Conservation (phyloP, 2,329 filamentous ascomycete species). For the Pyricularia pennisetigena region DNA sequence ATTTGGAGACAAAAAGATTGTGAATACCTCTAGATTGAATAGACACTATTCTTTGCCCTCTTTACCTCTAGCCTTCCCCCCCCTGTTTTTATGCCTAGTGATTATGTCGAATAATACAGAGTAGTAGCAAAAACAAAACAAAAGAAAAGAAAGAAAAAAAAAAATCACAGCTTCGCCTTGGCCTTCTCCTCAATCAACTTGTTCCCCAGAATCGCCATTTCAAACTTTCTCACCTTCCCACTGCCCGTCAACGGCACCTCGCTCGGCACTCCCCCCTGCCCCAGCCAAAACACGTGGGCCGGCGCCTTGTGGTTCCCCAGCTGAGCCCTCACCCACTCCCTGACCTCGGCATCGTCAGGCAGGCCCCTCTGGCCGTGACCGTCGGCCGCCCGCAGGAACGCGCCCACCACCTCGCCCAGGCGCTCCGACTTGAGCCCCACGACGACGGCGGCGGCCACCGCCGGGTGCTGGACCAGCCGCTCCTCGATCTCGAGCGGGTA, state of each 20-base stretch:
- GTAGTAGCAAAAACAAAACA: background rate
- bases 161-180: slow-evolving; percentile 32
- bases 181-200: slow-evolving; percentile 38
- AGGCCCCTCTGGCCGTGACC: slow-evolving; percentile 16
- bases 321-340: slow-evolving; percentile 50
- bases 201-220: slow-evolving; percentile 47
- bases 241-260: slow-evolving; percentile 59
- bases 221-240: slow-evolving; percentile 61
- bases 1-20: background rate
- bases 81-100: background rate
- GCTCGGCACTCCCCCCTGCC: slow-evolving; percentile 44
- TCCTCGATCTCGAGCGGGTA: slow-evolving; percentile 71
- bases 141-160: background rate
- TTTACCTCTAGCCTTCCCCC: background rate
- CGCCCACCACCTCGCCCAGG: slow-evolving; percentile 64
- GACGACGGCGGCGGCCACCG: slow-evolving; percentile 55
- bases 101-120: background rate
- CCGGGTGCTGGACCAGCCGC: slow-evolving; percentile 54
- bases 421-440: slow-evolving; percentile 60
- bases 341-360: slow-evolving; percentile 44
- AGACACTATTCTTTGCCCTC: background rate
- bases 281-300: slow-evolving; percentile 67
- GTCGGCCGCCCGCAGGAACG: slow-evolving; percentile 41
- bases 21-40: background rate
- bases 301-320: slow-evolving; percentile 62